Percentiles rank a stretch among this genome's conserved stretches.
Evolutionary conservation across 768 basidiomycete species (phyloP).

Genomic region (Dentipellis fragilis): DNA sequence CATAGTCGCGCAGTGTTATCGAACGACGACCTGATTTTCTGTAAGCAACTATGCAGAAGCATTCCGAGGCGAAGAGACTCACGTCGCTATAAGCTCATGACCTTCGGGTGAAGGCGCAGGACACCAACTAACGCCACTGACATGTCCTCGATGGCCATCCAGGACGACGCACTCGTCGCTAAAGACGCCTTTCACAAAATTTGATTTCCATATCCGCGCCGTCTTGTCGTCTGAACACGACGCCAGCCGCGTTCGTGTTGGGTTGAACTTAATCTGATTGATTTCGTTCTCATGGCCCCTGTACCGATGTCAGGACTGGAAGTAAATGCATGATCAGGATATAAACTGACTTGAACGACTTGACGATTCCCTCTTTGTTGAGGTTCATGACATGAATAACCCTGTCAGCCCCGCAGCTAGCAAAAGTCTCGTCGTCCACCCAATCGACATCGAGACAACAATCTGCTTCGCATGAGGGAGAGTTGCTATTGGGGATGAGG

Average conservation of each 20-base stretch:
- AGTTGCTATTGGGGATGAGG: neutral
- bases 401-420: slow-evolving; percentile 63
- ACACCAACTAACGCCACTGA: slow-evolving; percentile 66
- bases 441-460: slow-evolving; percentile 79
- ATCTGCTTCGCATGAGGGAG: slow-evolving; percentile 26
- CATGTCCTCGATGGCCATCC: slow-evolving; percentile 53
- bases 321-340: neutral
- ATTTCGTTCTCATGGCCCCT: slow-evolving; percentile 73
- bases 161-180: slow-evolving; percentile 32
- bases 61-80: slow-evolving; percentile 16
- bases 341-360: slow-evolving; percentile 47
- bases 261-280: slow-evolving; percentile 67
- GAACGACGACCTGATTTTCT: slow-evolving; percentile 55
- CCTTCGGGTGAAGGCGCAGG: slow-evolving; percentile 35
- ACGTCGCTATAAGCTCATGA: slow-evolving; percentile 68
- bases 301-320: neutral
- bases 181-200: slow-evolving; percentile 7
- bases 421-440: slow-evolving; percentile 62
- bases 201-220: slow-evolving; percentile 60
- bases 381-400: slow-evolving; percentile 52
- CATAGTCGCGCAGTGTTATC: slow-evolving; percentile 75
- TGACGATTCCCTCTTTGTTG: slow-evolving; percentile 41
- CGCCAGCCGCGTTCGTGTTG: slow-evolving; percentile 55
- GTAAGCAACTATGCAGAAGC: neutral
- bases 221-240: slow-evolving; percentile 79